These are phyloP conservation scores for Plantago elongata DNA, from an alignment of 257 asterid genomes.

Conservation along the genomic window DNA sequence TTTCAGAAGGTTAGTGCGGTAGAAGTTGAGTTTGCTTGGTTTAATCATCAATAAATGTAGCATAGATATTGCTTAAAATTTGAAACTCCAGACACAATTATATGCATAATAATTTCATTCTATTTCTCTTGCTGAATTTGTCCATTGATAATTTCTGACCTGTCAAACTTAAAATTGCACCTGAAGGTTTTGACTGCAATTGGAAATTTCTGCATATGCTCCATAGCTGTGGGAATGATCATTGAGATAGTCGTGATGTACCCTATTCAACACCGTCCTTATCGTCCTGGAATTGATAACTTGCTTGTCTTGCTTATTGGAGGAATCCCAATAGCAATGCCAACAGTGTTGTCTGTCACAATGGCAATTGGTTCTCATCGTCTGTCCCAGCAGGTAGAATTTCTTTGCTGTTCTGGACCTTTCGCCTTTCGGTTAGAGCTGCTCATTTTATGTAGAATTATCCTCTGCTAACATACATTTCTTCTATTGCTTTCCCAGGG, in stretches of 20 bases:
- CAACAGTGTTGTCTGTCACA: constrained; percentile 78
- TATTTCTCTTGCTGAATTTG: not conserved
- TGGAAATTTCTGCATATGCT: constrained; percentile 73
- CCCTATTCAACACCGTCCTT: constrained; percentile 67
- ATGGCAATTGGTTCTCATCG: constrained; percentile 93
- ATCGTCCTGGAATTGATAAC: constrained; percentile 75
- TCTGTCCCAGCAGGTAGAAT: constrained; percentile 64
- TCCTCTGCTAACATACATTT: constrained; percentile 3
- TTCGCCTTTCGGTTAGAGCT: constrained; percentile 13
- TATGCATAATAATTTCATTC: not conserved
- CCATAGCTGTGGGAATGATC: constrained; percentile 69
- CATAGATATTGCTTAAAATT: too few relatives aligned
- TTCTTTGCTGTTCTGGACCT: not conserved
- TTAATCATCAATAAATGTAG: too few relatives aligned
- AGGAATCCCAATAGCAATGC: constrained; percentile 92
- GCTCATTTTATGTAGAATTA: constrained; percentile 3
- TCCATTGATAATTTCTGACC: not conserved
- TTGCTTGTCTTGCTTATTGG: constrained; percentile 77
- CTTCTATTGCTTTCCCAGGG: constrained; percentile 36
- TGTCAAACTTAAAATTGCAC: not conserved
- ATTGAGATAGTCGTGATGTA: constrained; percentile 73
- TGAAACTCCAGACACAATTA: not conserved
- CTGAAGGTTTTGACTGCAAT: constrained; percentile 70
- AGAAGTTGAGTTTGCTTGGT: not conserved
- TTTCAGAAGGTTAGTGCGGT: constrained; percentile 60